A percentile compares a stretch with the other conserved stretches of the same genome.
Evolutionary conservation across 164 flowering plant species (phyloP).

Genomic region (Aristolochia contorta): DNA sequence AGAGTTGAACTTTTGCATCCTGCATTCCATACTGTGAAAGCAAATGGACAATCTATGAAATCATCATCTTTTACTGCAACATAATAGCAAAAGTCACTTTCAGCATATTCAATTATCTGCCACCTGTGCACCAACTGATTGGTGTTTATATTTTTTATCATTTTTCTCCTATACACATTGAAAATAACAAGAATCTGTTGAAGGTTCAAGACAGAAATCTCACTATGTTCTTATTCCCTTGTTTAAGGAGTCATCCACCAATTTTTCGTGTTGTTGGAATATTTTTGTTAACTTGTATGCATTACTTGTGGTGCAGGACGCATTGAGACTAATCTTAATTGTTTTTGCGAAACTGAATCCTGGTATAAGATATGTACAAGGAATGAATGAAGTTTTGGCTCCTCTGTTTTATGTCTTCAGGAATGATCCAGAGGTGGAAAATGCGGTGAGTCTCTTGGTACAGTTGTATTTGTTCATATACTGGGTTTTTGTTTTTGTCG

Average conservation of each 20-base stretch:
- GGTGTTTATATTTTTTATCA: too few species aligned
- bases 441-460: slow-evolving; percentile 44
- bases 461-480: neutral
- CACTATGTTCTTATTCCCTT: too few species aligned
- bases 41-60: too few species aligned
- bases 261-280: neutral
- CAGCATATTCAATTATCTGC: too few species aligned
- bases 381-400: slow-evolving; percentile 98
- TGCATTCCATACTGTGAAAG: too few species aligned
- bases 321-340: slow-evolving; percentile 68
- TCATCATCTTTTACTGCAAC: too few species aligned
- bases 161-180: too few species aligned
- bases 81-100: too few species aligned
- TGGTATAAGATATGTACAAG: slow-evolving; percentile 96
- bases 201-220: too few species aligned
- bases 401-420: slow-evolving; percentile 82
- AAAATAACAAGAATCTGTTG: too few species aligned
- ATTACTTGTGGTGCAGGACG: slow-evolving; percentile 33
- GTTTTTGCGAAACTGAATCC: slow-evolving; percentile 96
- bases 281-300: neutral
- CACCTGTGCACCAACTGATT: too few species aligned
- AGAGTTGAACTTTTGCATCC: too few species aligned
- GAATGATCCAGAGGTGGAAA: slow-evolving; percentile 81
- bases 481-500: neutral
- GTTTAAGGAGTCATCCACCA: neutral